These are phyloP conservation scores for Penicillium capsulatum DNA, from an alignment of 2,329 filamentous ascomycete species.

Conservation along the genomic window DNA sequence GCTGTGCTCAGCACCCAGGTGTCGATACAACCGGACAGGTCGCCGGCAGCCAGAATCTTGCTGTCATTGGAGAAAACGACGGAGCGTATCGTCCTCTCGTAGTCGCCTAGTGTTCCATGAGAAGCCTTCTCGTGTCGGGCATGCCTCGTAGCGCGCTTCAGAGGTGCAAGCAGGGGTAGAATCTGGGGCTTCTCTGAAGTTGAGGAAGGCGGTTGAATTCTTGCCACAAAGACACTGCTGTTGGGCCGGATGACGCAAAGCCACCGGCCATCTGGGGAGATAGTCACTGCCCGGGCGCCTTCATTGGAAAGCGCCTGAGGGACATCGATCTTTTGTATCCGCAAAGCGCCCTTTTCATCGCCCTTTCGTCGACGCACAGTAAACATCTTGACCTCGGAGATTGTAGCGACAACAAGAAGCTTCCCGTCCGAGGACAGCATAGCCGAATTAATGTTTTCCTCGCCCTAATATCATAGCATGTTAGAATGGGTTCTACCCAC, in stretches of 20 bases:
- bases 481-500: neutral
- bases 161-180: constrained; percentile 42
- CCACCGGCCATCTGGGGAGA: constrained; percentile 48
- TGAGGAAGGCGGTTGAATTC: constrained; percentile 42
- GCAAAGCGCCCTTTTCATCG: constrained; percentile 57
- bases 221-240: constrained; percentile 54
- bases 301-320: constrained; percentile 53
- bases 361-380: constrained; percentile 55
- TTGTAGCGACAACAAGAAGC: constrained; percentile 71
- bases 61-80: constrained; percentile 76
- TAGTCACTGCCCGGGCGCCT: constrained; percentile 63
- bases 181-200: constrained; percentile 42
- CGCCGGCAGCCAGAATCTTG: constrained; percentile 70
- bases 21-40: constrained; percentile 80
- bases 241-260: constrained; percentile 55
- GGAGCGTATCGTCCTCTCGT: constrained; percentile 71
- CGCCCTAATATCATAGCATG: constrained; percentile 48
- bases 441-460: constrained; percentile 77
- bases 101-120: constrained; percentile 67
- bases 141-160: constrained; percentile 37
- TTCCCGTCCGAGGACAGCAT: constrained; percentile 67
- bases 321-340: constrained; percentile 66
- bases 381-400: constrained; percentile 72
- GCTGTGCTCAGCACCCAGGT: constrained; percentile 69
- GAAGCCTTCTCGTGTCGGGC: constrained; percentile 44